Evolutionary conservation across 202 grass and related monocot genomes (phyloP).

Genomic region (Carex arenaria): DNA sequence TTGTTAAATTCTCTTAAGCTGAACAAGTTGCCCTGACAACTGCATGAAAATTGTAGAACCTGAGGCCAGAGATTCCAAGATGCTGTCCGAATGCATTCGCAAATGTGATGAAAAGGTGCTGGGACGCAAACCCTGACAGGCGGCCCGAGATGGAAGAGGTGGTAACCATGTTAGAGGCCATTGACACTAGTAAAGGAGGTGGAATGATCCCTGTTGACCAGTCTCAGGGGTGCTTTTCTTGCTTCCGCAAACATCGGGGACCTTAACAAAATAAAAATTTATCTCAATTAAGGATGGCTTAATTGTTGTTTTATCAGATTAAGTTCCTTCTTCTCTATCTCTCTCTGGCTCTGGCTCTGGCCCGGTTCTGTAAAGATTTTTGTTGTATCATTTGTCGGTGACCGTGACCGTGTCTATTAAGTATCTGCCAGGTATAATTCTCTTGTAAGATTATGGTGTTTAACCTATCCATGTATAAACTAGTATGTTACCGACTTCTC

Average conservation of each 20-base stretch:
- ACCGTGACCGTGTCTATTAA: background rate
- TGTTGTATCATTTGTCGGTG: constrained; percentile 12
- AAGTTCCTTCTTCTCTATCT: constrained; percentile 26
- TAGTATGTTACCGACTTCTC: constrained; percentile 12
- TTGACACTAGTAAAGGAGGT: constrained; percentile 95
- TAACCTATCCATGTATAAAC: constrained; percentile 14
- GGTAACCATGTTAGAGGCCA: constrained; percentile 86
- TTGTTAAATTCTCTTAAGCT: background rate
- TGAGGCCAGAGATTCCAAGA: constrained; percentile 97
- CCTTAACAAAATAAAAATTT: constrained; percentile 41
- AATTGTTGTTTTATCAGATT: constrained; percentile 44
- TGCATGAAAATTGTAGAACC: constrained; percentile 49
- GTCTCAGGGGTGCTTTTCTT: constrained; percentile 68
- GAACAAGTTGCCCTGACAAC: background rate
- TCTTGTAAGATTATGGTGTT: constrained; percentile 19
- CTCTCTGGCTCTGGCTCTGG: constrained; percentile 20
- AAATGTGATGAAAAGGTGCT: constrained; percentile 93
- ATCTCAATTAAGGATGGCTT: constrained; percentile 13
- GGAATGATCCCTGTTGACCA: constrained; percentile 91
- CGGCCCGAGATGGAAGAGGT: constrained; percentile 89
- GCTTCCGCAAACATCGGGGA: constrained; percentile 58
- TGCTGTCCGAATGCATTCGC: constrained; percentile 84
- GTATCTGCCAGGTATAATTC: constrained; percentile 9
- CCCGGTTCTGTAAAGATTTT: constrained; percentile 20
- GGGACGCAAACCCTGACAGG: constrained; percentile 91